Evolutionary conservation across 2,329 filamentous ascomycete genomes (phyloP).

Genomic region (Cercospora sp.): DNA sequence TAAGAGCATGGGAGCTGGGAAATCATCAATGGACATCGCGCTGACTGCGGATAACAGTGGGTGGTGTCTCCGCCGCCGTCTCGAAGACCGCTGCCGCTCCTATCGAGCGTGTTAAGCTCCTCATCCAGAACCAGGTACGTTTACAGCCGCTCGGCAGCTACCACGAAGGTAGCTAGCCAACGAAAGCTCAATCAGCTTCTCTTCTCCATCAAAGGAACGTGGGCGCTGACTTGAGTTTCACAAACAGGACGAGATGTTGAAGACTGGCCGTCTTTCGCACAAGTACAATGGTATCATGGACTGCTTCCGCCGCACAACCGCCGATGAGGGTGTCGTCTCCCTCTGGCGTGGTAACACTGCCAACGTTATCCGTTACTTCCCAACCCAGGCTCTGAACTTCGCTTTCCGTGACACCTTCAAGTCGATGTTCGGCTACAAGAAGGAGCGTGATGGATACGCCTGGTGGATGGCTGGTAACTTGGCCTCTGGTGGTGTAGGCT

Average conservation of each 20-base stretch:
- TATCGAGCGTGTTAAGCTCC: conserved; percentile 99
- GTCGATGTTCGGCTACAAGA: conserved; percentile 99
- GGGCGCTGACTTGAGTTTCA: not conserved
- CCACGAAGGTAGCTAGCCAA: conserved; percentile 9
- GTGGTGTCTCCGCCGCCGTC: conserved; percentile 99
- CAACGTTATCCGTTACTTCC: conserved; percentile 99
- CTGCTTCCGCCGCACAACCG: conserved; percentile 91
- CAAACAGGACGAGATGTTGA: conserved; percentile 97
- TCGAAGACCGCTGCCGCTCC: conserved; percentile 99
- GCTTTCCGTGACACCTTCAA: conserved; percentile 99
- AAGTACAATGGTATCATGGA: conserved; percentile 93
- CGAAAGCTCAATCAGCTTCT: not conserved
- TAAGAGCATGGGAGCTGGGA: conserved; percentile 33
- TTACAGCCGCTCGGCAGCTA: conserved; percentile 5
- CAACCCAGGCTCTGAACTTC: conserved; percentile 99
- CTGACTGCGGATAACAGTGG: conserved; percentile 68
- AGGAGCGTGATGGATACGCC: conserved; percentile 96
- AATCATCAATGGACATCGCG: conserved; percentile 22
- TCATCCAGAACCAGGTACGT: conserved; percentile 99
- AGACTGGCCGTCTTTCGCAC: conserved; percentile 95
- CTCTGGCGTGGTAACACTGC: conserved; percentile 99
- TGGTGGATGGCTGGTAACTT: conserved; percentile 99
- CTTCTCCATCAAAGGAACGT: too few species aligned
- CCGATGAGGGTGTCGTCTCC: conserved; percentile 88
- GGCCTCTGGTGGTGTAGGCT: conserved; percentile 97